Base-by-base conservation (phyloP, 2,329 filamentous ascomycete species). In the Fusarium sulawesiense region DNA sequence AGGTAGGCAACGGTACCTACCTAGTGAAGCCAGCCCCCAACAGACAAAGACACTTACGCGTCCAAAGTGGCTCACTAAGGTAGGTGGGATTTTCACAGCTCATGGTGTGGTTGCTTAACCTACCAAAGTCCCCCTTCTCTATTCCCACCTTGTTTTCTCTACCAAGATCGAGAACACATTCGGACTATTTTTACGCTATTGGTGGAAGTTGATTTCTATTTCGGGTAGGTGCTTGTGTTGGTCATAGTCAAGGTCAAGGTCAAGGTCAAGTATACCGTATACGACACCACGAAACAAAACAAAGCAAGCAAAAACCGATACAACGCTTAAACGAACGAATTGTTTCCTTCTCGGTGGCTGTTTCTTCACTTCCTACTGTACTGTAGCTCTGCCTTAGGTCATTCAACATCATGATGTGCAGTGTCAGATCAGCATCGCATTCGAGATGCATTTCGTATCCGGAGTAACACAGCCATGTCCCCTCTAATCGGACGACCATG, bases 1-100 rank as follows among this genome's bases (percentile, higher is more conserved):
- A 30, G 37, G 29, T 16, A 18, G 9, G 32, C 32, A 18, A 9
- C 9, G 9, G 32, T 18, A 27, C 25, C 25, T 18, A 27, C 25
- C 25, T 29, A 44, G n/a, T 37, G 37, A 46, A 45, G 34, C 42
- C 48, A 45, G 27, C 42, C 48, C 49, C 49, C 49, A 51, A 51
- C 48, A 51, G n/a, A 47, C 21, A 50, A n/a, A 48, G 29, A 32
- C 61, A 66, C 63, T 66, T 66, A 66, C 63, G 63, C 61, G 63
- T 66, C 54, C 55, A 66, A 54, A 44, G 41, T 48, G 41, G 25
- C 61, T 60, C 54, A n/a, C 44, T 49, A 60, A 37, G 34, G 34
- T 37, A 37, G 34, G 34, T 37, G 34, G 42, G 34, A 54, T 49
- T 27, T 55, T 54, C 49, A 45, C 18, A 42, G 47, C 47, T 32